Percentiles rank a stretch among this genome's conserved stretches.
Evolutionary conservation across 805 yeast species (phyloP).

Genomic region (Sungouiozyma ichnusensis): DNA sequence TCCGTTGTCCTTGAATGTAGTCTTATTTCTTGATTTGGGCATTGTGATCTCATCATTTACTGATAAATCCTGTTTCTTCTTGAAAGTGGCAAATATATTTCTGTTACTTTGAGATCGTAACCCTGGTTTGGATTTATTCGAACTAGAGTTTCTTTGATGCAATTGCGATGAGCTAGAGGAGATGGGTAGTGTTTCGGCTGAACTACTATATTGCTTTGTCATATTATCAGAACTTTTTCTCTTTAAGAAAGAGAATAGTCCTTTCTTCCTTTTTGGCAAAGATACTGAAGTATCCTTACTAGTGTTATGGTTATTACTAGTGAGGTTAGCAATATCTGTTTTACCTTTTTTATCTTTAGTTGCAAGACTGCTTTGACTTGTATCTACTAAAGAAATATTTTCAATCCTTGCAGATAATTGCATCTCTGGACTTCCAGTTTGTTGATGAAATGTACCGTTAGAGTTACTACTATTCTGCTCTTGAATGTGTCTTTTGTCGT

Average conservation of each 20-base stretch:
- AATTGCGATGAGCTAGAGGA: not conserved
- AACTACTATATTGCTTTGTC: not conserved
- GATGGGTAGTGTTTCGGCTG: not conserved
- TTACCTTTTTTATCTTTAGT: too few species aligned
- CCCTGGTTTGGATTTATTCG: not conserved
- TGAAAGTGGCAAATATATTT: not conserved
- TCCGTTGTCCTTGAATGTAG: not conserved
- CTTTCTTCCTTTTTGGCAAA: constrained; percentile 12
- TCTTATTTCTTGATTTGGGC: not conserved
- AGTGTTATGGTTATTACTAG: too few species aligned
- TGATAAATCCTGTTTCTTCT: not conserved
- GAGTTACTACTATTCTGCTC: not conserved
- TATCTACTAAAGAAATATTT: too few species aligned
- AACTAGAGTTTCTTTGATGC: not conserved
- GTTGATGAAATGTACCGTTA: too few species aligned
- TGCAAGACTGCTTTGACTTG: too few species aligned
- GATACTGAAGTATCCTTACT: too few species aligned
- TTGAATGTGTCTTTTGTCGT: too few species aligned
- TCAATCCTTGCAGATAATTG: too few species aligned
- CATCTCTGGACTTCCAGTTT: too few species aligned
- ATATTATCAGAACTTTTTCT: constrained; percentile 9
- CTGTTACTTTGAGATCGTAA: not conserved
- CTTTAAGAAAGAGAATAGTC: constrained; percentile 24
- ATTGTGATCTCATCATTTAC: not conserved
- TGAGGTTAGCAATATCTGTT: too few species aligned